Base-by-base conservation (phyloP, 73 alveolate genomes). In the Breviolum minutum region DNA sequence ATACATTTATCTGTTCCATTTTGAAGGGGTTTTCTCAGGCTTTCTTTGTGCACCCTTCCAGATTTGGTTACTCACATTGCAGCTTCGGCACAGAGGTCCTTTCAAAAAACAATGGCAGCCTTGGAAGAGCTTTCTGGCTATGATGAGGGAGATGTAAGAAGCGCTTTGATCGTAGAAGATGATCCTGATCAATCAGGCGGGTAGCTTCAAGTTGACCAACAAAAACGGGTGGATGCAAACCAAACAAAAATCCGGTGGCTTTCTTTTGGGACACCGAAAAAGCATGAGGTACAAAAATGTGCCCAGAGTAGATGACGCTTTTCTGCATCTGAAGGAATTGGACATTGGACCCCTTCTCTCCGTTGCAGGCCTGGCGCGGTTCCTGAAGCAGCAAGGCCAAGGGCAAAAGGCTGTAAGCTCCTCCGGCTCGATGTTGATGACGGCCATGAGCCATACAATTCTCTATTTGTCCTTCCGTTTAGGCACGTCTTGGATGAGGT, bases 381-480 rank as follows among this genome's bases (percentile, higher is more conserved):
- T 86, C 94, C 48, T 86, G 64, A 86, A 86, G 94, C 94, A 86
- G 22, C 94, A 86, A 29, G 94, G 94, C 22, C 94, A 86, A 32
- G 14, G 12, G 40, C 16, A 19, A 17, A 11, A 4, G 62, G 81
- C 24, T 24, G 16, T 70, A 13, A 26, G 74, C 79, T 6, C 63
- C 27, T 8, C 80, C 3, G 30, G 40, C 66, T 13, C 68, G 10
- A 68, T 40, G 32, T 27, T 88, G 98, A 74, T 74, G 90, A 60
- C 77, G 16, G 98, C 89, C 60, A 3, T 92, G 98, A 92, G 62
- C 80, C 98, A 92, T 7, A 90, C 98, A 7, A 32, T 61, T 29
- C 81, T 92, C 27, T 92, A 92, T 32, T 89, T 92, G 48, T 92
- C 79, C 86, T 92, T 92, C 90, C 98, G 98, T n/a, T 14, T 92